phyloP scores from a whole-genome alignment of 2,329 filamentous ascomycete genomes.

The Cercospora janseana region DNA sequence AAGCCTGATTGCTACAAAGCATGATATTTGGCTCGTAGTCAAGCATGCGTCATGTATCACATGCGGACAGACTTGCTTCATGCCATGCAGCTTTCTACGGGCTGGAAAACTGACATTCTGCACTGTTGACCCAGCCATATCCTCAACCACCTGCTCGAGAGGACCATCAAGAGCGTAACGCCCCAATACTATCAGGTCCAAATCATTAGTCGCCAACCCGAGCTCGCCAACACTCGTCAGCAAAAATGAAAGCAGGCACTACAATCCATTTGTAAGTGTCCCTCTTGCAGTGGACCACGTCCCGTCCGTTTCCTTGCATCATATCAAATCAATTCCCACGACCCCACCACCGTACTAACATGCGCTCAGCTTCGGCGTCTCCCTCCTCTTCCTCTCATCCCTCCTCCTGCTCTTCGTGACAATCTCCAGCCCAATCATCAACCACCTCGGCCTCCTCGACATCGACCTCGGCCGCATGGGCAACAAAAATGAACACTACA shows the following conservation, averaged over 20 bases:
- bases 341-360: not conserved
- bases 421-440: slow-evolving; percentile 59
- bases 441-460: slow-evolving; percentile 54
- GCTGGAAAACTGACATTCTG: not conserved
- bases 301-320: not conserved
- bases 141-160: not conserved
- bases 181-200: not conserved
- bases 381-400: slow-evolving; percentile 47
- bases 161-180: not conserved
- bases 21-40: slow-evolving; percentile 3
- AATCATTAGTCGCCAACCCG: not conserved
- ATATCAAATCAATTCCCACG: not conserved
- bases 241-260: slow-evolving; percentile 8
- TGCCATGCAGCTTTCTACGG: not conserved
- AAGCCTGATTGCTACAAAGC: slow-evolving; percentile 10
- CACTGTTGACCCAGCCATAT: not conserved
- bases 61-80: not conserved
- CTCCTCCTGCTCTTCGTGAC: slow-evolving; percentile 59
- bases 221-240: not conserved
- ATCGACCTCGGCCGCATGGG: slow-evolving; percentile 48
- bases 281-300: not conserved
- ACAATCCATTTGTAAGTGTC: slow-evolving; percentile 7
- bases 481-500: slow-evolving; percentile 35
- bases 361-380: slow-evolving; percentile 12
- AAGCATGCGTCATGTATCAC: slow-evolving; percentile 12